Conservation (phyloP, 306 rosid genomes). For the Lablab purpureus region DNA sequence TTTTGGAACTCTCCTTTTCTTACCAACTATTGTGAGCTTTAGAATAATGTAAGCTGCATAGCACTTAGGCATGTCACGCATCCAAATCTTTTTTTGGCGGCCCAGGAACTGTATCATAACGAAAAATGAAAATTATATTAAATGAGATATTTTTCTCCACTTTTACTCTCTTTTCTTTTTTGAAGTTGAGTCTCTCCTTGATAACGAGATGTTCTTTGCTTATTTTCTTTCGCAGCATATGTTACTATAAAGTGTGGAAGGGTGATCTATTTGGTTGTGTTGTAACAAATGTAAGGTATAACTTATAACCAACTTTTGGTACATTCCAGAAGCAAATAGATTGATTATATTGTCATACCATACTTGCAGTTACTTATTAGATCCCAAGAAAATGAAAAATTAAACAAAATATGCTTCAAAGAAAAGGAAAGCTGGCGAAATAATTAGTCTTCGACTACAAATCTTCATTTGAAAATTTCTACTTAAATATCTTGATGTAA, state of each 20-base stretch:
- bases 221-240: not conserved
- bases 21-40: not conserved
- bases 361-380: not conserved
- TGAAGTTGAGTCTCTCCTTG: not conserved
- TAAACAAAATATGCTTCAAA: no score
- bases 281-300: not conserved
- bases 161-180: no score
- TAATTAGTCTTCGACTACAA: no score
- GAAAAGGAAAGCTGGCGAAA: no score
- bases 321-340: not conserved
- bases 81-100: not conserved
- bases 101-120: constrained; percentile 28
- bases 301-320: not conserved
- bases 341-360: not conserved
- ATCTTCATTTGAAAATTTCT: no score
- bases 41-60: not conserved
- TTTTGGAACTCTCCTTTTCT: constrained; percentile 2
- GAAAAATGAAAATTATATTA: constrained; percentile 13
- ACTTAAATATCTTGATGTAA: no score
- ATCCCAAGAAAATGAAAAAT: no score
- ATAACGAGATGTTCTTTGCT: not conserved
- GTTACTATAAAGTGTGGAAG: not conserved
- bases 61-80: not conserved
- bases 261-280: not conserved
- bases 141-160: not conserved